Evolutionary conservation across 805 yeast genomes (phyloP).

Genomic region (Lipomyces spencermartinsiae): DNA sequence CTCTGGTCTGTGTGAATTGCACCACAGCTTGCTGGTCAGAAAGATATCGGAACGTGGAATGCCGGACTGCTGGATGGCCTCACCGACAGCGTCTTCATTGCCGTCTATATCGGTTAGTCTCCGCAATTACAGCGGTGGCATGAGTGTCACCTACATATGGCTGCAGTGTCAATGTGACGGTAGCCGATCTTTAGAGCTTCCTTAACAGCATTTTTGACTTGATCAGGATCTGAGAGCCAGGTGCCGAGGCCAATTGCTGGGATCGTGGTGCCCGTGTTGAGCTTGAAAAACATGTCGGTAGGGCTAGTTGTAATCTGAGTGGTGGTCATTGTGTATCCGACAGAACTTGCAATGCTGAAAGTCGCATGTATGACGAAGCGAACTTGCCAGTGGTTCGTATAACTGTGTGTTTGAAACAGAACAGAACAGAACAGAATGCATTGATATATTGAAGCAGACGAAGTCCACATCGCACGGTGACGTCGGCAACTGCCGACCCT

Average conservation of each 20-base stretch:
- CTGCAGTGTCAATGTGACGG: conserved; percentile 81
- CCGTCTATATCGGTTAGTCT: conserved; percentile 48
- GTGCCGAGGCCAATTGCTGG: conserved; percentile 80
- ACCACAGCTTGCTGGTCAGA: conserved; percentile 40
- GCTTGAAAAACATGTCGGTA: conserved; percentile 24
- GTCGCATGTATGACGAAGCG: neutral
- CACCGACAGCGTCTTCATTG: conserved; percentile 58
- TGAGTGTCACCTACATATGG: conserved; percentile 38
- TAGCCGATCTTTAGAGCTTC: conserved; percentile 63
- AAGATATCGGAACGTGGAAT: conserved; percentile 19
- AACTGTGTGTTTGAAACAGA: neutral
- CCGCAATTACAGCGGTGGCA: neutral
- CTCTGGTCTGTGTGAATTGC: conserved; percentile 45
- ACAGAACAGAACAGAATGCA: neutral
- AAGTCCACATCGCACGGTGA: neutral
- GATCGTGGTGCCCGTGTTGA: conserved; percentile 67
- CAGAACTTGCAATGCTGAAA: neutral
- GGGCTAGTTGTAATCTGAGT: neutral
- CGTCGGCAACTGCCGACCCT: neutral
- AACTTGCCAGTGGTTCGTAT: neutral
- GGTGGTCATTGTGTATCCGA: neutral
- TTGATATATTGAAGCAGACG: too few relatives aligned
- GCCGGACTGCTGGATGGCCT: conserved; percentile 20
- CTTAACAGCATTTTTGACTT: conserved; percentile 60
- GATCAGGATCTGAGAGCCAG: conserved; percentile 63